Evolutionary conservation across 441 rosid genomes (phyloP), one percentile per base, ranked within the genome.

Genomic region (Adansonia gregorii): DNA sequence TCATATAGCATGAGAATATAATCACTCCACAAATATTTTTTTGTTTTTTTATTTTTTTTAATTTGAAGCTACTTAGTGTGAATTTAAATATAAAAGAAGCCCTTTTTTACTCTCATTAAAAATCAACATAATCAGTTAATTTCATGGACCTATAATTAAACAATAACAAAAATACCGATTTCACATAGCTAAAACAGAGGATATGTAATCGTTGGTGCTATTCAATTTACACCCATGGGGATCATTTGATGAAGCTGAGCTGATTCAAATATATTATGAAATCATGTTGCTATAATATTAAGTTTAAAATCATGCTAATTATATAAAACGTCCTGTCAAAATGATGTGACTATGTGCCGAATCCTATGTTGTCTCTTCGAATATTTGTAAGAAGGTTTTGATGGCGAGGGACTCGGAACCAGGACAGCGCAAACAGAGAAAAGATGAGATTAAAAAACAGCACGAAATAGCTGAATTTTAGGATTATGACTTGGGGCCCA

Each of bases 401-500:
- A 67, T 67, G 19, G 39, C 6, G 41, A n/a, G 6, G 41, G 61
- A 35, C 39, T 14, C 41, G 35, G 56, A 41, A 20, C 9, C 27
- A 75, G 24, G 48, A 63, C 8, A 56, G 48, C 22, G 14, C 54
- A 49, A 19, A 65, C 12, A 64, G 8, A 10, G 39, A 39, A 56
- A 27, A 15, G 3, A 43, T 9, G 9, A 43, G 39, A 20, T 24
- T 17, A 46, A 24, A 43, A 20, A 74, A 22, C 68, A 46, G 35
- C 46, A 74, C 60, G 51, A 76, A 66, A 31, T 60, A 79, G 78
- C 56, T 78, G 60, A 74, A 74, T 58, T 48, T 19, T 45, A 72
- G 72, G 76, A 79, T 67, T 60, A 41, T 24, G 49, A 24, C 20
- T 19, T 43, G 81, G 81, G 82, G 19, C 78, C 84, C 60, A 54